Evolutionary conservation across 805 yeast genomes (phyloP), one percentile per base, ranked within the genome.

Genomic region (Monosporozyma unispora): DNA sequence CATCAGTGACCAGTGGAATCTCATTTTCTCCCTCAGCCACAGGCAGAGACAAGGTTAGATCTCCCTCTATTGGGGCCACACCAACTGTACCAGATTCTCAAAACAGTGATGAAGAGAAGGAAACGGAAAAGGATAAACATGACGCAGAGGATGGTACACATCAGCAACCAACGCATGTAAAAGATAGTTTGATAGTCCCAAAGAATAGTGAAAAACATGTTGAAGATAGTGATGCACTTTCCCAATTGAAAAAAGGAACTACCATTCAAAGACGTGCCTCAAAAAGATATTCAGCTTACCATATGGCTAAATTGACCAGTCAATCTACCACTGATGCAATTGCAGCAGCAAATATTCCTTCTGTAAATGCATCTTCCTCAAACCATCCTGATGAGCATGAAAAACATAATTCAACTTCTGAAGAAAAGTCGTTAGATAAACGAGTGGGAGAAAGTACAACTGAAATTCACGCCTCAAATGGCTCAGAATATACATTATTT

Each of bases 231-330:
- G 88, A 84, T 57, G 88, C 96, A 0, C 71, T 90, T 27, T 73
- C 81, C 0, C 87, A 86, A 56, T 71, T 91, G 9, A 96, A 91
- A 59, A 81, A 82, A 44, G 87, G 90, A 3, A 87, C 86, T 45
- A 84, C 87, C 2, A 70, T 93, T 29, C 95, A 84, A 70, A 77
- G 99, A 56, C 77, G 96, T 53, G 99, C 98, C 0, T 90, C 97
- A 0, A 84, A 91, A 57, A 73, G 99, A 49, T 91, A 84, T 62
- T 88, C 96, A 4, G 96, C 97, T 0, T 91, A 90, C 53, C 98
- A 91, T 60, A 82, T 83, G 67, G 87, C 95, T 1, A 86, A 84
- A 58, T 72, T 86, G 10, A 72, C 87, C 0, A 79, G 76, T 52
- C 69, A 69, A 51, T 62, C 76, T 10, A 54, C 61, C 7, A 50